Base-by-base conservation (phyloP, 2,329 filamentous ascomycete species). In the Parastagonospora nodorum region DNA sequence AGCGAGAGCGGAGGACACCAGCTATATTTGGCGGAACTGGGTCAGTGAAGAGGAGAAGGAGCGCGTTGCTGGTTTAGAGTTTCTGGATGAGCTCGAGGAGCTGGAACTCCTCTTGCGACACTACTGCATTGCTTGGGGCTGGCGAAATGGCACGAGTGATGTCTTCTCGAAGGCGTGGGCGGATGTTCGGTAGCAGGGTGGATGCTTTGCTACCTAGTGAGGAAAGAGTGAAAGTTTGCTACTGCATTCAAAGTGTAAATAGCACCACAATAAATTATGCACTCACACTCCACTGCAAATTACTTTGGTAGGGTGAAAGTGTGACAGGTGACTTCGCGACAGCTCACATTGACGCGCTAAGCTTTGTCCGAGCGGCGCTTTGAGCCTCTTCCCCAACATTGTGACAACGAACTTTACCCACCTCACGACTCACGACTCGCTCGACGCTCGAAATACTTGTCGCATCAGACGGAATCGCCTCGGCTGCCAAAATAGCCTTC, bases 21-120 rank as follows among this genome's bases (percentile, higher is more conserved):
- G 84, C 58, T 82, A 82, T n/a, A 83, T 96, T 32, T 97, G 89
- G 87, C 82, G 88, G 44, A 75, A 75, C 1, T 97, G 93, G 92
- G 79, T 96, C 2, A 67, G 70, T 0, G 68, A 79, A 1, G 77
- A 78, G 2, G 93, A 97, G 74, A 92, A 90, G 74, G 87, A 89
- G 66, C 80, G 92, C 41, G 85, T 97, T 1, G 88, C 92, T 57
- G 74, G 77, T 9, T 72, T 97, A 24, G 92, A 99, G 72, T 92
- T 94, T 65, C 74, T 99, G 55, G 94, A 99, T 75, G 94, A 99
- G 75, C 82, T 97, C 19, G 94, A 99, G 74, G 94, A 99, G 76
- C 96, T 94, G 88, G 82, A 88, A 65, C 74, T 99, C 61, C 75
- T 99, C 62, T 90, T 92, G 1, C 84, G 83, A 58, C 94, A 99